Base-by-base conservation (phyloP, 176 grass and related monocot species). In the Carex kokanica region DNA sequence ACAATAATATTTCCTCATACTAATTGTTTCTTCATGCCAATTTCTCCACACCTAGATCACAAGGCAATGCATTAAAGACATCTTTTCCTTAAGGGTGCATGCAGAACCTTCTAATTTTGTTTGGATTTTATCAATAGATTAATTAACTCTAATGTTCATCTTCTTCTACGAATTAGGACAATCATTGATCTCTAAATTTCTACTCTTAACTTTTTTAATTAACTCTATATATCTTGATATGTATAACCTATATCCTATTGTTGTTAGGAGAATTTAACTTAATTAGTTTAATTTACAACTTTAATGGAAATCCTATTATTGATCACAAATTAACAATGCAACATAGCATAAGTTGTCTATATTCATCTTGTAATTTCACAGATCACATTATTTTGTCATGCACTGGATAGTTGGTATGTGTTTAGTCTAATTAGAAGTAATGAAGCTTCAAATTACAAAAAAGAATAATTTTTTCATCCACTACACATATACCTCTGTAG, bases 351-450 rank as follows among this genome's bases (percentile, higher is more conserved):
- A 43, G 1, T 71, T 21, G 67, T 71, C 67, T 71, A 43, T 38
- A 43, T 71, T 71, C 8, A 38, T 47, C 67, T 23, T 43, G 67
- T 18, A 71, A 34, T 43, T 71, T 41, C 67, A 53, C 4, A 29
- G 43, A 74, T 74, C 72, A 54, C 72, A 75, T 75, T 75, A 75
- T 75, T 75, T 16, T 53, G 72, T 75, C 21, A 74, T 74, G 71
- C 20, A 52, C 11, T 29, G 13, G 13, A 49, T n/a, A 71, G 38
- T 71, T 75, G 72, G 72, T n/a, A n/a, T n/a, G n/a, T 75, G 72
- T 17, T 47, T 75, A 75, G 10, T 75, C 72, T 53, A 75, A 75
- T 75, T 53, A 49, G 16, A 75, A 75, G 23, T 29, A 75, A 77
- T 77, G 45, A 55, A 77, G 73, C 12, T 53, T 29, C 43, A 54